phyloP scores from a whole-genome alignment of 768 basidiomycete species.

The Suillus luteus region DNA sequence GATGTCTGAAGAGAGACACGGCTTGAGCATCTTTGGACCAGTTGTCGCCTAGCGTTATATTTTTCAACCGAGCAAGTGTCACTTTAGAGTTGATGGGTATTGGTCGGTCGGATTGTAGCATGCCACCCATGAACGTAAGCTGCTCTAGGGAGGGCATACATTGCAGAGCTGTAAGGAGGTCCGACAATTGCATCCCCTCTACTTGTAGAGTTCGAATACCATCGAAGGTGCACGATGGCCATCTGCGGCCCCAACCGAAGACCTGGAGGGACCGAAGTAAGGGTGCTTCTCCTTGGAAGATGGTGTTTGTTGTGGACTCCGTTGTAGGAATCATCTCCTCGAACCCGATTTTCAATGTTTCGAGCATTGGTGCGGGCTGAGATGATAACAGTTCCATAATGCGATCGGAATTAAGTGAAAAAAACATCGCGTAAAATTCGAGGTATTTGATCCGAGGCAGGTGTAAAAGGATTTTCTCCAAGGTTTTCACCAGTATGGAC shows the following conservation, averaged over 20 bases:
- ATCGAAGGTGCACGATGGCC: background rate
- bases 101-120: background rate
- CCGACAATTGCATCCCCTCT: background rate
- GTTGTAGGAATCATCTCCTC: background rate
- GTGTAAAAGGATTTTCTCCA: background rate
- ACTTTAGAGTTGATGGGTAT: background rate
- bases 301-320: background rate
- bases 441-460: background rate
- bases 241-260: background rate
- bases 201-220: background rate
- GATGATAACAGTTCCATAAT: background rate
- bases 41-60: background rate
- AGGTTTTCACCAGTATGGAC: too few species aligned
- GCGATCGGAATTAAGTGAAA: background rate
- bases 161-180: background rate
- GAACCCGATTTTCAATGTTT: background rate
- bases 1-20: background rate
- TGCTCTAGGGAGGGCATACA: background rate
- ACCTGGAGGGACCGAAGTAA: background rate
- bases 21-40: background rate
- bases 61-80: background rate
- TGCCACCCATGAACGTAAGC: background rate
- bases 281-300: constrained; percentile 1
- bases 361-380: background rate
- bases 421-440: background rate